Evolutionary conservation across 305 asterid genomes (phyloP).

Genomic region (Fraxinus sp.): DNA sequence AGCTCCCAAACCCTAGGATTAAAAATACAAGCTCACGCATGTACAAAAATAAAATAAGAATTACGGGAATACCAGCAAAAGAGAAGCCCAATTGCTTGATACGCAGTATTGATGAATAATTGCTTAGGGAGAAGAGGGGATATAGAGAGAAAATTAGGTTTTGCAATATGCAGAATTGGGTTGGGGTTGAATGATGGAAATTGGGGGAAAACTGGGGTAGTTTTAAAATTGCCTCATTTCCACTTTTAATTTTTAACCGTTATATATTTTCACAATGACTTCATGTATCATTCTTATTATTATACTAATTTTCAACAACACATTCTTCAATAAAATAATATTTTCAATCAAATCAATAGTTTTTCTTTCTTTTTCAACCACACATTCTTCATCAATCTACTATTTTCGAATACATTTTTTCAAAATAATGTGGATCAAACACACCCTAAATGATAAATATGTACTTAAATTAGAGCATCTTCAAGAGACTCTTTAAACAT

Average conservation of each 20-base stretch:
- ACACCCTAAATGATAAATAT: too few species aligned
- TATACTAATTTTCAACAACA: too few species aligned
- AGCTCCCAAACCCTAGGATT: constrained; percentile 24
- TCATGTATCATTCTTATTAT: too few species aligned
- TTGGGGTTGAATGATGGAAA: neutral
- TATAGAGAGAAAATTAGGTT: constrained; percentile 24
- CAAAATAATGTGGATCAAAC: too few species aligned
- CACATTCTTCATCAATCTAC: too few species aligned
- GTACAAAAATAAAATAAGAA: neutral
- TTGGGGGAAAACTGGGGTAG: constrained; percentile 14
- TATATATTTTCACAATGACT: too few species aligned
- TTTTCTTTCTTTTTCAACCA: too few species aligned
- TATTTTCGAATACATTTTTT: too few species aligned
- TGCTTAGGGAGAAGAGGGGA: neutral
- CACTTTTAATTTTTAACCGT: neutral
- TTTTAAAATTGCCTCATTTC: neutral
- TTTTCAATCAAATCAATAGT: too few species aligned
- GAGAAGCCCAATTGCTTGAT: neutral
- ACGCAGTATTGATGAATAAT: neutral
- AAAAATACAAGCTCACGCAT: constrained; percentile 20
- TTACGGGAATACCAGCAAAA: constrained; percentile 18
- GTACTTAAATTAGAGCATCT: too few species aligned
- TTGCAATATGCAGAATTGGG: constrained; percentile 22
- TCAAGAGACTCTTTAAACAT: too few species aligned
- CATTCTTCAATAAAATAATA: too few species aligned